A percentile compares a stretch with the other conserved stretches of the same genome.
Conservation (phyloP, 176 grass and related monocot species). For the Musa troglodytarum region DNA sequence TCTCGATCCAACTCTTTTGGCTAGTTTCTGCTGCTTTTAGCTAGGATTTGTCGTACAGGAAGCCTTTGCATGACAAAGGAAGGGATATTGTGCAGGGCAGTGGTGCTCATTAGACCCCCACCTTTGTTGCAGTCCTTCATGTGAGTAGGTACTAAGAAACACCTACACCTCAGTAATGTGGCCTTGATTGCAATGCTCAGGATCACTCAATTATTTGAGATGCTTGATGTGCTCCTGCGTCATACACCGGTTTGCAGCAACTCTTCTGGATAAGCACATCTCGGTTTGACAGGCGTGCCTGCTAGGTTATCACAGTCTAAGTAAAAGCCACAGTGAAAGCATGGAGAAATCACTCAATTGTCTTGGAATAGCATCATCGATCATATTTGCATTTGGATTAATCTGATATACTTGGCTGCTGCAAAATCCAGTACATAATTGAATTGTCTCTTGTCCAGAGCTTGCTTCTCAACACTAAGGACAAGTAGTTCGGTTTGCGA, state of each 20-base stretch:
- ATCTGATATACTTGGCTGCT: background rate
- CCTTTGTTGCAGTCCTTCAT: background rate
- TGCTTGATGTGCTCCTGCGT: background rate
- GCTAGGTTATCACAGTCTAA: no score
- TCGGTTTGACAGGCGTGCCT: background rate
- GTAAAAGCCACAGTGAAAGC: background rate
- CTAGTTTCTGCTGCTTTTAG: background rate
- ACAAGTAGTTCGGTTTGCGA: no score
- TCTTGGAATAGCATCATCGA: no score
- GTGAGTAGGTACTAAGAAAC: no score
- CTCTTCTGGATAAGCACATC: background rate
- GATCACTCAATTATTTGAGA: background rate
- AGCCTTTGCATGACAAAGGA: background rate
- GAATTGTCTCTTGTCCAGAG: background rate
- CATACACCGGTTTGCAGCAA: background rate
- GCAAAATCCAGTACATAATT: background rate
- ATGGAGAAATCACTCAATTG: no score
- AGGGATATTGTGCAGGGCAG: no score
- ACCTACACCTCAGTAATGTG: background rate
- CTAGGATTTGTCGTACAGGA: no score
- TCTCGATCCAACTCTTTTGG: no score
- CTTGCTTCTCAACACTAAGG: background rate
- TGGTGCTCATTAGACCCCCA: background rate
- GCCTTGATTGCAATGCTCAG: background rate
- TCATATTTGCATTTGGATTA: no score